phyloP scores from a whole-genome alignment of 1,284 basidiomycete species.

The Cutaneotrichosporon cyanovorans region DNA sequence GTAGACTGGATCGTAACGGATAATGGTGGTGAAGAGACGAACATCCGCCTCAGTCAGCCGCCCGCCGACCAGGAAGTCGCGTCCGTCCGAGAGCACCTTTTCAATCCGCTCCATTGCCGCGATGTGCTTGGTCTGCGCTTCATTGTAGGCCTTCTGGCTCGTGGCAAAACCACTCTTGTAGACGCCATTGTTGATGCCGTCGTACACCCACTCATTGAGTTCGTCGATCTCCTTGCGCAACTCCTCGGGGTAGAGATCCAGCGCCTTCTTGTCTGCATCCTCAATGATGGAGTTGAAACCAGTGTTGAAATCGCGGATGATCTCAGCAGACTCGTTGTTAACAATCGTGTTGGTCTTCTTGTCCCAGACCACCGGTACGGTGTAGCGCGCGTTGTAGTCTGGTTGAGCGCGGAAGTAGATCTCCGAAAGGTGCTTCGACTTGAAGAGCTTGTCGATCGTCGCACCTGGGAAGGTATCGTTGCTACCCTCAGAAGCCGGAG shows the following conservation, averaged over 20 bases:
- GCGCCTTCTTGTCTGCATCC: constrained; percentile 53
- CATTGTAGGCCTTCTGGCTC: constrained; percentile 71
- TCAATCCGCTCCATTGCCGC: constrained; percentile 74
- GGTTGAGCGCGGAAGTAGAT: constrained; percentile 74
- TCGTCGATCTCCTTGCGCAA: constrained; percentile 72
- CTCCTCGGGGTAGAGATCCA: constrained; percentile 72
- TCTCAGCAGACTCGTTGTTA: constrained; percentile 89
- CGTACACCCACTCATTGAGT: constrained; percentile 80
- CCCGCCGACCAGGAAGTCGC: constrained; percentile 74
- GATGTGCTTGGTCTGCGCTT: constrained; percentile 64
- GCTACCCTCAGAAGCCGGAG: constrained; percentile 28
- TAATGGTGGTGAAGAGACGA: constrained; percentile 80
- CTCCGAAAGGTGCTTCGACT: constrained; percentile 66
- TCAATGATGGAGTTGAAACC: constrained; percentile 67
- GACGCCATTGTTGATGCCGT: constrained; percentile 54
- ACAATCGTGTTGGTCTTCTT: constrained; percentile 83
- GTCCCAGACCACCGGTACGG: constrained; percentile 93
- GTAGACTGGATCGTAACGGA: constrained; percentile 79
- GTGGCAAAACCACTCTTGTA: constrained; percentile 88
- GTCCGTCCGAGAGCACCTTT: constrained; percentile 59
- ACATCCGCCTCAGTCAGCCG: constrained; percentile 85
- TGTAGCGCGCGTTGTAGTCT: constrained; percentile 61
- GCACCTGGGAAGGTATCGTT: constrained; percentile 62
- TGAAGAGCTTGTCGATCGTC: constrained; percentile 59
- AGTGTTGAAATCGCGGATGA: constrained; percentile 84